Evolutionary conservation across 352 stramenopile species (phyloP).

Genomic region (Phytophthora syringae): DNA sequence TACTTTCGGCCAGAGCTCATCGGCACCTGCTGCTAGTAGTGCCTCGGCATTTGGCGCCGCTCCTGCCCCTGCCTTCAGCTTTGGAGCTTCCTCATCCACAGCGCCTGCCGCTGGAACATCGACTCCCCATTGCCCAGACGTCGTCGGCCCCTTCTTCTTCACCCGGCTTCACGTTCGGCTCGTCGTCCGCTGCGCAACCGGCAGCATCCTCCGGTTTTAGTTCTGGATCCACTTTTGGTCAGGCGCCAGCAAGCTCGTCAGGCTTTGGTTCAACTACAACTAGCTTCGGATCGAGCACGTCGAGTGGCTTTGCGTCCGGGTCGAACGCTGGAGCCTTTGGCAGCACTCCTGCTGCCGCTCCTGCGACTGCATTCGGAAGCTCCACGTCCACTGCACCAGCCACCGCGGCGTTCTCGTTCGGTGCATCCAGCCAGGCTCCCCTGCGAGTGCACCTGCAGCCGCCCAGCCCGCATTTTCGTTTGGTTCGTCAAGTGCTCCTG

Average conservation of each 20-base stretch:
- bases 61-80: conserved; percentile 26
- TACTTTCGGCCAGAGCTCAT: conserved; percentile 31
- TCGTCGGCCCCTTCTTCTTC: conserved; percentile 16
- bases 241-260: conserved; percentile 35
- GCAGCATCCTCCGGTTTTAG: conserved; percentile 34
- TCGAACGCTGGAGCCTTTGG: conserved; percentile 39
- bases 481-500: conserved; percentile 34
- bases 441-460: conserved; percentile 29
- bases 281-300: conserved; percentile 34
- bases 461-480: conserved; percentile 47
- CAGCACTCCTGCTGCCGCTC: conserved; percentile 19
- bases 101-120: conserved; percentile 12
- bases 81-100: conserved; percentile 15
- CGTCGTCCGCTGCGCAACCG: conserved; percentile 26
- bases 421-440: conserved; percentile 37
- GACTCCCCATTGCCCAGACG: conserved; percentile 10
- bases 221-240: conserved; percentile 37
- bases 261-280: conserved; percentile 49
- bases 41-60: conserved; percentile 37
- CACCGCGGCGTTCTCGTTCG: conserved; percentile 51
- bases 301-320: conserved; percentile 45
- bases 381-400: conserved; percentile 33
- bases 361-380: conserved; percentile 46
- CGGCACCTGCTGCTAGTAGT: conserved; percentile 14
- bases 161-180: conserved; percentile 52